phyloP scores from a whole-genome alignment of 345 rosid genomes.

The Euclidium syriacum region DNA sequence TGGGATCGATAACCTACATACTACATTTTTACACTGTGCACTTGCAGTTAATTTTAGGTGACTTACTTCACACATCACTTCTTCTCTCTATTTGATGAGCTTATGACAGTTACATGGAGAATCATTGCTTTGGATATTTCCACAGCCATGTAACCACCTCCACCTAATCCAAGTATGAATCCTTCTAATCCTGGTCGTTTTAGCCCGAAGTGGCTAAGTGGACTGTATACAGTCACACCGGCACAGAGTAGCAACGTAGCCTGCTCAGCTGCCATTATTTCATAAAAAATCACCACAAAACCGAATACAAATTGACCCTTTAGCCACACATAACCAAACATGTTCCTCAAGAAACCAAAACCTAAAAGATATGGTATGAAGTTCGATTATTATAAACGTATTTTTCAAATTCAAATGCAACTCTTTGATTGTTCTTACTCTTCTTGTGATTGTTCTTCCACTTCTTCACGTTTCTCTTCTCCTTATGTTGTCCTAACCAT shows the following conservation, averaged over 20 bases:
- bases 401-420: too few species aligned
- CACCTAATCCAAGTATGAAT: constrained; percentile 86
- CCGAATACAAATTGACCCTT: constrained; percentile 26
- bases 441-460: too few species aligned
- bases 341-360: constrained; percentile 3
- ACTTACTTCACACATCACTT: too few species aligned
- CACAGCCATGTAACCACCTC: constrained; percentile 98
- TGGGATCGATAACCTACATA: too few species aligned
- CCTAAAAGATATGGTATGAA: too few species aligned
- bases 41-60: too few species aligned
- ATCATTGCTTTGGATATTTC: constrained; percentile 93
- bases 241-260: constrained; percentile 87
- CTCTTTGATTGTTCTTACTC: too few species aligned
- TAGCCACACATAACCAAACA: neutral
- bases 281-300: constrained; percentile 82
- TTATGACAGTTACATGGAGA: constrained; percentile 86
- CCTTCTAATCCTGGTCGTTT: constrained; percentile 63
- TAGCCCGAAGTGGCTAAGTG: constrained; percentile 72
- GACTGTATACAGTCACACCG: constrained; percentile 87
- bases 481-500: too few species aligned
- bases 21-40: too few species aligned
- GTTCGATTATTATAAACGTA: too few species aligned
- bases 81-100: constrained; percentile 80
- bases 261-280: constrained; percentile 77
- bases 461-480: too few species aligned